phyloP scores from a whole-genome alignment of 805 yeast species.

The Metschnikowia koreensis region DNA sequence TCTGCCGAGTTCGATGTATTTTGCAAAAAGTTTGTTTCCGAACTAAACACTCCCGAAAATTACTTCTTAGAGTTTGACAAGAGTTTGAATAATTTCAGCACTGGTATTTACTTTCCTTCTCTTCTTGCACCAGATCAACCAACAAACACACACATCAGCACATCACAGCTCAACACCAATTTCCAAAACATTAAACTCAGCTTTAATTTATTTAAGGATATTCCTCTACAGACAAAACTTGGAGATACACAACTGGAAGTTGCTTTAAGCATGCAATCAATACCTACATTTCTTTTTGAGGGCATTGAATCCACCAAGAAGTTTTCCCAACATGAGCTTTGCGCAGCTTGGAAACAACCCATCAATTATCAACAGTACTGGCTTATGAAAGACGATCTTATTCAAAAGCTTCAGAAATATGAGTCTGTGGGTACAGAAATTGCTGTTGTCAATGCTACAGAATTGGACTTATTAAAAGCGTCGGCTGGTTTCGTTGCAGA shows the following conservation, averaged over 20 bases:
- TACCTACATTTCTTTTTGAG: conserved; percentile 31
- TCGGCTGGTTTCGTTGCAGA: conserved; percentile 1
- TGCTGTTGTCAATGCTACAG: conserved; percentile 12
- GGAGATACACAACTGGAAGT: conserved; percentile 6
- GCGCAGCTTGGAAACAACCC: conserved; percentile 29
- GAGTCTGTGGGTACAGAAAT: conserved; percentile 2
- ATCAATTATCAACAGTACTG: conserved; percentile 34
- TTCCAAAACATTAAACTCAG: conserved; percentile 38
- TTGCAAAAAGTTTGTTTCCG: background rate
- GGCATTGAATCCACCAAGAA: conserved; percentile 21
- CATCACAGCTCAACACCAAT: conserved; percentile 29
- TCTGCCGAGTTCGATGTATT: conserved; percentile 1
- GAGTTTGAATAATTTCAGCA: conserved; percentile 25
- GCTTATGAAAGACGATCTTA: conserved; percentile 31
- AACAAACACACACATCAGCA: conserved; percentile 21
- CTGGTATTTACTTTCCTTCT: conserved; percentile 43
- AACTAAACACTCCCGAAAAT: conserved; percentile 5
- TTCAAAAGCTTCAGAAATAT: conserved; percentile 22
- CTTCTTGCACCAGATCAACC: conserved; percentile 29
- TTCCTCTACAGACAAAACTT: conserved; percentile 33
- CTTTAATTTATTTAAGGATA: conserved; percentile 41
- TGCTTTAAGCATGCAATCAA: conserved; percentile 27
- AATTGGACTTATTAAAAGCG: conserved; percentile 21
- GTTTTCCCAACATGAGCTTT: background rate
- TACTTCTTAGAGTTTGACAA: conserved; percentile 17